These are phyloP conservation scores for Erodium texanum DNA, from an alignment of 441 rosid genomes.

Conservation along the genomic window DNA sequence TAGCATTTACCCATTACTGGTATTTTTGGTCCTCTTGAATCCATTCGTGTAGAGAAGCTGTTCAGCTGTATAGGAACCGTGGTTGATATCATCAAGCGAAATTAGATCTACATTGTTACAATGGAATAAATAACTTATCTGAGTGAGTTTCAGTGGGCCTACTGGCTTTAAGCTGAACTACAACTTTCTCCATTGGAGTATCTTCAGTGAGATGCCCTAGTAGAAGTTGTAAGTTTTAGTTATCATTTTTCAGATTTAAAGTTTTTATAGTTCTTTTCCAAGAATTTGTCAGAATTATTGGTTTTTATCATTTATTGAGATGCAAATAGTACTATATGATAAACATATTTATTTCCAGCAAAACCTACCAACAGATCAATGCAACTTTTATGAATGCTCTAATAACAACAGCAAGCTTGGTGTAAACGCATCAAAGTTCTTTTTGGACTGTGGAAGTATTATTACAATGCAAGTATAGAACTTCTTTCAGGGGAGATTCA, in stretches of 20 bases:
- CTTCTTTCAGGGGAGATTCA: background rate
- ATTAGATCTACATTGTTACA: background rate
- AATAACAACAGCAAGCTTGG: background rate
- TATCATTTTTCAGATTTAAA: background rate
- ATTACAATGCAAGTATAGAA: background rate
- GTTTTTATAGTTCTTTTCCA: background rate
- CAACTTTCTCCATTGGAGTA: background rate
- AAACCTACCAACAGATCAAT: background rate
- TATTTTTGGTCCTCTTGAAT: background rate
- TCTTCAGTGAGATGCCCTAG: no score
- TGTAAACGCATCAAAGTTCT: background rate
- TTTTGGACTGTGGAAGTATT: background rate
- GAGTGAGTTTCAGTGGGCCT: background rate
- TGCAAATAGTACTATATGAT: background rate
- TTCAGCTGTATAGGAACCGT: background rate
- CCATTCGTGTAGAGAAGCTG: background rate
- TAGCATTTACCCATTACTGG: background rate
- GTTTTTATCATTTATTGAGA: background rate
- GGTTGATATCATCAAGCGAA: background rate
- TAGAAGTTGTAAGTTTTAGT: no score
- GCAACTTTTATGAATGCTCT: background rate
- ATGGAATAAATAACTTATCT: background rate
- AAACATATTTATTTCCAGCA: conserved; percentile 2
- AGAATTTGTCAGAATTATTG: background rate
- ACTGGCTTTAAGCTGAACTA: background rate